Conservation (phyloP, 306 rosid genomes). For the Pyrus communis region DNA sequence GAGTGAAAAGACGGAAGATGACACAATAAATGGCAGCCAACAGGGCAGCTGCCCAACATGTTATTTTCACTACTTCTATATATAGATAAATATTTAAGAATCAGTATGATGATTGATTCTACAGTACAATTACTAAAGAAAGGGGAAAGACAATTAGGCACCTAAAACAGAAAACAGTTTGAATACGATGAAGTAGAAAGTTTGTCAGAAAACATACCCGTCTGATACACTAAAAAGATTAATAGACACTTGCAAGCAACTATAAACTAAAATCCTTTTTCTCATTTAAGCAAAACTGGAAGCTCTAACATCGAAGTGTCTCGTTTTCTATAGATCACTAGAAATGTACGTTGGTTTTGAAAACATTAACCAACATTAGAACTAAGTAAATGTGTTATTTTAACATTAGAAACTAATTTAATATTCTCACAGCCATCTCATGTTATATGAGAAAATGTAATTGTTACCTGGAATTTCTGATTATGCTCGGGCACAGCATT, state of each 20-base stretch:
- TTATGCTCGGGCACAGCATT: conserved; percentile 94
- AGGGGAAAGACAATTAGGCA: not conserved
- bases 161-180: not conserved
- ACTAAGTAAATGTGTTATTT: not conserved
- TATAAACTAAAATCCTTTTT: not conserved
- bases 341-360: not conserved
- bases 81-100: not conserved
- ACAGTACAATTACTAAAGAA: not conserved
- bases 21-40: not conserved
- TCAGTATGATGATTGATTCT: not conserved
- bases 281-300: not conserved
- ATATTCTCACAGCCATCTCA: not conserved
- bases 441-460: conserved; percentile 4
- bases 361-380: not conserved
- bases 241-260: not conserved
- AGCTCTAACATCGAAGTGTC: not conserved
- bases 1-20: not conserved
- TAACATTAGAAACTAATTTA: not conserved
- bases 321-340: not conserved
- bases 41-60: not conserved
- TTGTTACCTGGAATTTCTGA: conserved; percentile 75
- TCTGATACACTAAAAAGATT: not conserved
- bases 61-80: not conserved
- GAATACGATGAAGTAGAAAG: not conserved
- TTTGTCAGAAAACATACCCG: not conserved